phyloP scores from a whole-genome alignment of 148 eudicot species.

The Nyssa sinensis region DNA sequence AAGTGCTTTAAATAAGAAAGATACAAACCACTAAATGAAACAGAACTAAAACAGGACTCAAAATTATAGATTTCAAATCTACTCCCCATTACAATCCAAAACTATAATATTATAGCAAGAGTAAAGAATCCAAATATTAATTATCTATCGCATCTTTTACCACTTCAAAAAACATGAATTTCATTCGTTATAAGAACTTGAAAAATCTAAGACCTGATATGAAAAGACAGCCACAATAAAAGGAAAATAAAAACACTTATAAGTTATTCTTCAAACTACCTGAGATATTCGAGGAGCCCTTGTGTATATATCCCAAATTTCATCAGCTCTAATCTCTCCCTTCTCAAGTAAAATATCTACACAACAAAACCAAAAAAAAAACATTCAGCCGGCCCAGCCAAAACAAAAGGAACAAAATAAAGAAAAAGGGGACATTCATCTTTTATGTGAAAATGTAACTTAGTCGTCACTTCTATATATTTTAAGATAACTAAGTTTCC shows the following conservation, averaged over 20 bases:
- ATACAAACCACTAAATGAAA: no score
- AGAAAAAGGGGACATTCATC: neutral
- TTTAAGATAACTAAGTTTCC: neutral
- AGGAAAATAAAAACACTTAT: neutral
- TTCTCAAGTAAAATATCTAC: constrained; percentile 71
- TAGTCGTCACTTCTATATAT: neutral
- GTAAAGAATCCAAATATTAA: no score
- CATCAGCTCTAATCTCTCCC: constrained; percentile 67
- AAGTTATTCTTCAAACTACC: constrained; percentile 36
- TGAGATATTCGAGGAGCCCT: constrained; percentile 60
- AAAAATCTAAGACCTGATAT: neutral
- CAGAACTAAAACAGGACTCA: no score
- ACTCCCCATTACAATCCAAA: no score
- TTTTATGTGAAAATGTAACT: neutral
- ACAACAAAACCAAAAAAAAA: constrained; percentile 14
- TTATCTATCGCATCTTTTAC: no score
- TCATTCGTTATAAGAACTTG: neutral
- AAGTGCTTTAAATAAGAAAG: no score
- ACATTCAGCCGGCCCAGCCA: neutral
- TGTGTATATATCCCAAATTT: constrained; percentile 73
- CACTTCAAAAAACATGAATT: neutral
- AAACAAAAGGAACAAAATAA: neutral
- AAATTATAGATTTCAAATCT: no score
- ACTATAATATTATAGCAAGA: no score
- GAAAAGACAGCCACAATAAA: neutral